Base-by-base conservation (phyloP, 2,329 filamentous ascomycete species). In the Penicillium sp. region DNA sequence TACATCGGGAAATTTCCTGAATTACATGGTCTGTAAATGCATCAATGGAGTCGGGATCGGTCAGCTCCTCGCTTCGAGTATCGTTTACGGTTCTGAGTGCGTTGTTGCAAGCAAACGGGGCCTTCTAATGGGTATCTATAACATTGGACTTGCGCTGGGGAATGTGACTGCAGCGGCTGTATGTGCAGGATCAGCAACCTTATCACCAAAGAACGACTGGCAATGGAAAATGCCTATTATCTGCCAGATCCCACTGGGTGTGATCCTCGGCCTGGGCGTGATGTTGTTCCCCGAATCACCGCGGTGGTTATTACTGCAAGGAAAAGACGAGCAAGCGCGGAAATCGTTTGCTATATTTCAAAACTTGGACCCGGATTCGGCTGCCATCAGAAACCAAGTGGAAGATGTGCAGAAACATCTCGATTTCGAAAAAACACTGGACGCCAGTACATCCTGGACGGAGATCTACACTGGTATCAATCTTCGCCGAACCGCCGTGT, bases 171-270 rank as follows among this genome's bases (percentile, higher is more conserved):
- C 66, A 9, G 57, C 59, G 1, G 67, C 64, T 2, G 66, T 70
- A 5, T 69, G 67, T 49, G 59, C 62, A 3, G 67, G 61, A 2
- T 67, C 67, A 27, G 61, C 65, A 0, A 59, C 51, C 23, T 53
- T 68, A 5, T 56, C 64, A 23, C 44, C 63, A 1, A 31, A 26
- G 0, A 70, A 60, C 40, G 57, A 70, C 23, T 67, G 65, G 65
- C 60, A 67, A 6, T 70, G 67, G 67, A 66, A 68, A 49, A 68
- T 60, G 2, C 67, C 67, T 0, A 70, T 70, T 23, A 45, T 69
- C 9, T 68, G 66, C 18, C 67, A 70, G 47, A 69, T 70, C 18
- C 67, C 67, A 0, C 11, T 69, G 5, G 66, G 62, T 0, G 37
- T 68, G 12, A 51, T 68, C 23, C 58, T 69, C 2, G 62, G 58